Base-by-base conservation (phyloP, 2,329 filamentous ascomycete species). In the Coniella vitis region DNA sequence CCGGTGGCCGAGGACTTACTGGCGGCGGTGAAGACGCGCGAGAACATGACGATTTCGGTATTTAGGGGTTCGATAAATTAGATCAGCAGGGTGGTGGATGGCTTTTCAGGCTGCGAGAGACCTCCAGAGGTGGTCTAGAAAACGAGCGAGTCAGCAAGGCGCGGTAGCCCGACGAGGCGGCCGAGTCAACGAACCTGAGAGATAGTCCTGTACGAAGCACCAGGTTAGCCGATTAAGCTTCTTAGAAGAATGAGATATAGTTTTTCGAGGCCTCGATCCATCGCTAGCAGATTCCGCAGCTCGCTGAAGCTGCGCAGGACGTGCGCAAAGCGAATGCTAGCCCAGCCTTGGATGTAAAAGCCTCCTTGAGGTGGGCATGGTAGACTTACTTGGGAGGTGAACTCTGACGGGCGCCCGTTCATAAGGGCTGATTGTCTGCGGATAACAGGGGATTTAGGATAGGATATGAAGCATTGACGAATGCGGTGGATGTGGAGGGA, bases 331-430 rank as follows among this genome's bases (percentile, higher is more conserved):
- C 16, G 36, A 20, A 22, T 36, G 45, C 3, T 21, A 17, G 21
- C n/a, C 3, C 14, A 16, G 17, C 14, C 29, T 35, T n/a, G 13
- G 31, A 22, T 20, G 36, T 16, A 36, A 36, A 41, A 14, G 17
- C 29, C 17, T 38, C 35, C 16, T 20, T n/a, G n/a, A 12, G 5
- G 12, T 31, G 43, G 34, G 37, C 20, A 36, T 22, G 17, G 38
- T 29, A 29, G 49, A 69, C 76, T 55, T 84, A 88, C 86, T 82
- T 90, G 86, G 72, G 86, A 90, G 74, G 86, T 90, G 76, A 89
- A 90, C 70, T 84, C 79, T 70, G 86, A 88, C 73, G 79, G 77
- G 79, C 84, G 83, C 76, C 84, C 84, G 84, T 83, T 86, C 86
- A 90, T 90, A 85, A 84, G 83, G 77, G 82, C 84, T 75, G 76